These are phyloP conservation scores for Diplodia seriata DNA, from an alignment of 2,329 filamentous ascomycete genomes.

Conservation along the genomic window DNA sequence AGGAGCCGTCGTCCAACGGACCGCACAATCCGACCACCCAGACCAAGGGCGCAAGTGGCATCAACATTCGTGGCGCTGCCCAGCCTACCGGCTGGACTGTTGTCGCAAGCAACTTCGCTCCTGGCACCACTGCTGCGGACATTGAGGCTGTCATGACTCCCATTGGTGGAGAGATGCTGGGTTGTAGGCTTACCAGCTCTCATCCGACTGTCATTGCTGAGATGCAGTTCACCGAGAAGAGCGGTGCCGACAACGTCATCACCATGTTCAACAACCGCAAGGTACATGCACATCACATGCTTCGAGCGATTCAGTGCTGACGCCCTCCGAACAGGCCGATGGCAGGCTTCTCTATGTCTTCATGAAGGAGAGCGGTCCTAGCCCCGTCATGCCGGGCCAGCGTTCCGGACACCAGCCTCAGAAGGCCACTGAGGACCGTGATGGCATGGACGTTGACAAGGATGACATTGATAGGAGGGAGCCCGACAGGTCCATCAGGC, in stretches of 20 bases:
- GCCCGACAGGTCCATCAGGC: conserved; percentile 39
- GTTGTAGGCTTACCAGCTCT: conserved; percentile 72
- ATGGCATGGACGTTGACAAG: conserved; percentile 55
- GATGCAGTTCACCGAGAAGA: conserved; percentile 74
- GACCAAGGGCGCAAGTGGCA: conserved; percentile 54
- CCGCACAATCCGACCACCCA: conserved; percentile 38
- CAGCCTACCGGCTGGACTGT: conserved; percentile 60
- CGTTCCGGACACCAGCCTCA: conserved; percentile 34
- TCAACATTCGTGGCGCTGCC: conserved; percentile 72
- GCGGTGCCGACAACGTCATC: conserved; percentile 77
- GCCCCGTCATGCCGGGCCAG: conserved; percentile 33
- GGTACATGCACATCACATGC: background rate
- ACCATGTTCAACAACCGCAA: conserved; percentile 71
- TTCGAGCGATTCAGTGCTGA: conserved; percentile 2
- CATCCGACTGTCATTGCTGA: conserved; percentile 78
- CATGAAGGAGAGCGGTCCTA: conserved; percentile 60
- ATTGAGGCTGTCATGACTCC: conserved; percentile 83
- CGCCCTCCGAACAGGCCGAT: conserved; percentile 65
- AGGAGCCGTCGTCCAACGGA: conserved; percentile 41
- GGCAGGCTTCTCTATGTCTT: conserved; percentile 77
- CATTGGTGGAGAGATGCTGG: conserved; percentile 69
- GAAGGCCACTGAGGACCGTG: conserved; percentile 37
- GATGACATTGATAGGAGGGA: conserved; percentile 32
- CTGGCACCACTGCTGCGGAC: conserved; percentile 80
- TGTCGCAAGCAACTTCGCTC: conserved; percentile 81